These are phyloP conservation scores for Solanum paucissectum DNA, from an alignment of 257 asterid genomes.

Conservation along the genomic window DNA sequence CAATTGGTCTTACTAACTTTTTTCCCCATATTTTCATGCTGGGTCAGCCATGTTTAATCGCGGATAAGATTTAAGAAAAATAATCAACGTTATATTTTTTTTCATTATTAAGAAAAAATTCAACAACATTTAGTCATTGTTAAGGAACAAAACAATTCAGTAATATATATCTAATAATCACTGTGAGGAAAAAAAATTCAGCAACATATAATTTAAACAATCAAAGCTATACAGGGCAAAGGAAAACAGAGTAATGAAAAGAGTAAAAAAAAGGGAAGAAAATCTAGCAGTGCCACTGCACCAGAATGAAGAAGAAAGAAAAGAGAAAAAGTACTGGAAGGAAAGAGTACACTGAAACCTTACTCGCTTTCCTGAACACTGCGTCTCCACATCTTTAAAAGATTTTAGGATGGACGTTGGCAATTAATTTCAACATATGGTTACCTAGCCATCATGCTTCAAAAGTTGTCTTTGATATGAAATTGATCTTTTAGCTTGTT, in stretches of 20 bases:
- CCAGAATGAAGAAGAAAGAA: not conserved
- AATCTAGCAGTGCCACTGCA: not conserved
- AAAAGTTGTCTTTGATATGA: not conserved
- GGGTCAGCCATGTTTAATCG: not conserved
- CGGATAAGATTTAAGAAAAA: not conserved
- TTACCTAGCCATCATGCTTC: not conserved
- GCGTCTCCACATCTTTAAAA: not conserved
- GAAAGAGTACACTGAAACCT: not conserved
- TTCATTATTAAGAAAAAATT: not conserved
- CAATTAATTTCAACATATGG: not conserved
- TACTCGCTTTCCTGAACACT: not conserved
- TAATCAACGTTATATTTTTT: not conserved
- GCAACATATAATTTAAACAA: not conserved
- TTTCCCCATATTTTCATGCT: not conserved
- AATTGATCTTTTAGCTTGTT: not conserved
- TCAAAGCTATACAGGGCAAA: not conserved
- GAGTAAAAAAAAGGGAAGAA: not conserved
- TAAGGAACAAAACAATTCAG: not conserved
- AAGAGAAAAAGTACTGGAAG: not conserved
- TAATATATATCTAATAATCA: not conserved
- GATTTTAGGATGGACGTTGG: not conserved
- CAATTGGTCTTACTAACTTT: not conserved
- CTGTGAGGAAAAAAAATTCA: not conserved
- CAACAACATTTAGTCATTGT: not conserved
- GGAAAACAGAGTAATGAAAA: not conserved